These are phyloP conservation scores for Arctium minus DNA, from an alignment of 129 eudicot genomes.

Conservation along the genomic window DNA sequence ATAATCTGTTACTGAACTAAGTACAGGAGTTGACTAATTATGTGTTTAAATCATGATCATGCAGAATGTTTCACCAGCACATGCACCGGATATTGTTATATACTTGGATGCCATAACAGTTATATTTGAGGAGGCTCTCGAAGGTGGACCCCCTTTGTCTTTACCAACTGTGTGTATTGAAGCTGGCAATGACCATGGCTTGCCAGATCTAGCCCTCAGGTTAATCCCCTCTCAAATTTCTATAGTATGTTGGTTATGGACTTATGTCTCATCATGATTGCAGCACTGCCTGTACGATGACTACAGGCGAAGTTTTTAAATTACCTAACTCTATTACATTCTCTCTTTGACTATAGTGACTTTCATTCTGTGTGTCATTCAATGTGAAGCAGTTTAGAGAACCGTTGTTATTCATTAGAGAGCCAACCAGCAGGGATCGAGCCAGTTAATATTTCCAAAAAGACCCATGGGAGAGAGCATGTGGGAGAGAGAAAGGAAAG, in stretches of 20 bases:
- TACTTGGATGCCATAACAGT: constrained; percentile 78
- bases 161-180: constrained; percentile 68
- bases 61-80: constrained; percentile 84
- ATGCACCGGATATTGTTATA: constrained; percentile 65
- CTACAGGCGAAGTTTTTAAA: neutral
- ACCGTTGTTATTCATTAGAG: no score
- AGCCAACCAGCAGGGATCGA: no score
- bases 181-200: constrained; percentile 63
- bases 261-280: neutral
- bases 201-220: constrained; percentile 89
- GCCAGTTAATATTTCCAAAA: no score
- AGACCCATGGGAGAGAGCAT: no score
- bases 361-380: neutral
- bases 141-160: constrained; percentile 60
- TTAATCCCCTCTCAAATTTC: constrained; percentile 19
- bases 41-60: constrained; percentile 13
- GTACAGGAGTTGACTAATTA: neutral
- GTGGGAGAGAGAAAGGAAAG: no score
- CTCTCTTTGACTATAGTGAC: neutral
- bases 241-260: neutral
- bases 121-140: constrained; percentile 71
- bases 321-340: neutral
- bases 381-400: neutral
- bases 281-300: neutral
- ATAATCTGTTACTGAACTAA: neutral